Evolutionary conservation across 345 rosid genomes (phyloP).

Genomic region (Pugionium cornutum): DNA sequence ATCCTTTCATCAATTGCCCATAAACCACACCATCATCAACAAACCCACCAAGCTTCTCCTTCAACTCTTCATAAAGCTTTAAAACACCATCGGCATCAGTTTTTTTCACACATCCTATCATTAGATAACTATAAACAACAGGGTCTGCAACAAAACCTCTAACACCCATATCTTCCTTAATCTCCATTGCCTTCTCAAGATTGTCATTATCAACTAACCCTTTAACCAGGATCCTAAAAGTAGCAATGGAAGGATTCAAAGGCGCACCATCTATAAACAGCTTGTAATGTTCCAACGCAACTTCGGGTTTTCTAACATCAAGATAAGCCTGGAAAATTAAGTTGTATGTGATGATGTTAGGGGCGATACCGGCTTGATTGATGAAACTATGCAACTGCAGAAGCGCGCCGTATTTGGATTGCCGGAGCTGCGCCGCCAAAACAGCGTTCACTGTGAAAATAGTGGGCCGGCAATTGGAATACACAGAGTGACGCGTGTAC

Average conservation of each 20-base stretch:
- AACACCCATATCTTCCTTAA: slow-evolving; percentile 74
- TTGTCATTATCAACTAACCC: slow-evolving; percentile 80
- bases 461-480: slow-evolving; percentile 91
- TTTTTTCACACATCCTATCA: slow-evolving; percentile 60
- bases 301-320: slow-evolving; percentile 76
- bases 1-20: slow-evolving; percentile 78
- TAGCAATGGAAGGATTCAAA: slow-evolving; percentile 67
- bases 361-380: slow-evolving; percentile 76
- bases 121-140: slow-evolving; percentile 65
- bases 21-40: slow-evolving; percentile 81
- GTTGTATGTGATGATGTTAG: slow-evolving; percentile 74
- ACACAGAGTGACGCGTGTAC: slow-evolving; percentile 85
- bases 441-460: slow-evolving; percentile 84
- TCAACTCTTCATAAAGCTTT: slow-evolving; percentile 68
- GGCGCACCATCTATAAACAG: slow-evolving; percentile 70
- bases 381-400: slow-evolving; percentile 76
- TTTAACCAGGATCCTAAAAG: slow-evolving; percentile 67
- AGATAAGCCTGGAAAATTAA: slow-evolving; percentile 79
- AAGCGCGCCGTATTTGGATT: slow-evolving; percentile 68
- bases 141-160: slow-evolving; percentile 67
- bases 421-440: slow-evolving; percentile 82
- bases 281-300: slow-evolving; percentile 77
- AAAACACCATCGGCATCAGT: slow-evolving; percentile 63
- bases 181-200: slow-evolving; percentile 72
- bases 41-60: slow-evolving; percentile 68